These are phyloP conservation scores for Yamadazyma dendronema DNA, from an alignment of 1,139 yeast species.

Conservation along the genomic window DNA sequence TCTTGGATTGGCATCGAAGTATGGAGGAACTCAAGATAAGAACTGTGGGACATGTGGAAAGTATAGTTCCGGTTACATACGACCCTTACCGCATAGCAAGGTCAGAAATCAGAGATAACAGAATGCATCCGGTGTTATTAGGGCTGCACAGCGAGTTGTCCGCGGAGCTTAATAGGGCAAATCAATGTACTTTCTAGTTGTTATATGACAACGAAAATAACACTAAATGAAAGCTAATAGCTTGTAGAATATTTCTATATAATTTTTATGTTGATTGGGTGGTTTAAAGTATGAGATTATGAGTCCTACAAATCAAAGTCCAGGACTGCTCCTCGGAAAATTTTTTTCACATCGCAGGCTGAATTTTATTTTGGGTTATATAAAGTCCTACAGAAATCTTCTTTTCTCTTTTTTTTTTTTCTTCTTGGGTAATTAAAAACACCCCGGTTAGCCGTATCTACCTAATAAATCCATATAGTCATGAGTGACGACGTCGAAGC, in stretches of 20 bases:
- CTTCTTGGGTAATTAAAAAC: slow-evolving; percentile 12
- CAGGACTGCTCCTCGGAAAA: slow-evolving; percentile 9
- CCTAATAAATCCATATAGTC: neutral
- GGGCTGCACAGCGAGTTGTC: neutral
- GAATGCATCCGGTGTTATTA: neutral
- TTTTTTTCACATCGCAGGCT: slow-evolving; percentile 7
- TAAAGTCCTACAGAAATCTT: slow-evolving; percentile 1
- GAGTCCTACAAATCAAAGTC: neutral
- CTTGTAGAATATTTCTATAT: neutral
- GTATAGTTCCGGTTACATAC: too few species aligned
- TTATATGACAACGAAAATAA: too few species aligned
- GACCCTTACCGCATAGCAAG: too few species aligned
- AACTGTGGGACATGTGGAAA: too few species aligned
- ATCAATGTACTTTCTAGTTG: too few species aligned
- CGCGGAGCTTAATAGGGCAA: slow-evolving; percentile 1
- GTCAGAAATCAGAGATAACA: neutral
- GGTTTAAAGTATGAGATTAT: neutral
- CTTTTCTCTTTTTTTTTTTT: slow-evolving; percentile 8
- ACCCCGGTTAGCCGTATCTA: slow-evolving; percentile 2
- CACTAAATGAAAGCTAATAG: neutral
- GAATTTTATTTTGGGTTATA: neutral
- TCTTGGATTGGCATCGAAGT: too few species aligned
- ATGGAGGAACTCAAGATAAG: too few species aligned
- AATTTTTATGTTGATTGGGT: neutral
- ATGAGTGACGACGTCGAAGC: slow-evolving; percentile 38